Evolutionary conservation across 768 basidiomycete genomes (phyloP), one percentile per base, ranked within the genome.

Genomic region (Sistotremastrum suecicum): DNA sequence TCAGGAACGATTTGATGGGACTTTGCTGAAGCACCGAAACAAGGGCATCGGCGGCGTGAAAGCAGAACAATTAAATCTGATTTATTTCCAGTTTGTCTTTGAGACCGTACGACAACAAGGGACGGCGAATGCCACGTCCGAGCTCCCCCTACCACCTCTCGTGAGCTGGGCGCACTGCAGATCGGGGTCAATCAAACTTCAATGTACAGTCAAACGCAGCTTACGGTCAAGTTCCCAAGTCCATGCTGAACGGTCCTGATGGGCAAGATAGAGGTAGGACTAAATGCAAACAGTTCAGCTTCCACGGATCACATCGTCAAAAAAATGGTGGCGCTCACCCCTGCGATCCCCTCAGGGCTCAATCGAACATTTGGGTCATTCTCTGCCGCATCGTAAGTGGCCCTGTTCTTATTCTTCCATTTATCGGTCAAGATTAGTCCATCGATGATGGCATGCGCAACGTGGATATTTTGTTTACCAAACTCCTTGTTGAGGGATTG

Each of bases 401-500:
- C 39, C 28, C 37, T n/a, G 7, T 43, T 41, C 32, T 37, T 46
- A 7, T 28, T 34, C 11, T 20, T 20, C 20, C 20, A 20, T 20
- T 20, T 8, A 31, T 51, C 48, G 20, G 56, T 58, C 4, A 51
- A 30, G 29, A 57, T 57, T 9, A 29, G 37, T 5, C 57, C 57
- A 35, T 58, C 54, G 8, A 56, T 51, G 48, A 62, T 37, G 5
- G 31, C 12, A 43, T 50, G 53, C 20, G 59, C 48, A n/a, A 60
- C 60, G 38, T 61, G 60, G 37, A 61, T 61, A 41, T 58, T 53
- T 38, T 61, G 46, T 37, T 56, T 59, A 11, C 60, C 58, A 40
- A 59, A 61, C 46, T 61, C 60, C 37, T 59, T 59, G 41, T 50
- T 52, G 3, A 60, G 43, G 41, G 56, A 58, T 48, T 61, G 60